phyloP scores from a whole-genome alignment of 192 early-diverging fungal genomes.

The Funneliformis mosseae region DNA sequence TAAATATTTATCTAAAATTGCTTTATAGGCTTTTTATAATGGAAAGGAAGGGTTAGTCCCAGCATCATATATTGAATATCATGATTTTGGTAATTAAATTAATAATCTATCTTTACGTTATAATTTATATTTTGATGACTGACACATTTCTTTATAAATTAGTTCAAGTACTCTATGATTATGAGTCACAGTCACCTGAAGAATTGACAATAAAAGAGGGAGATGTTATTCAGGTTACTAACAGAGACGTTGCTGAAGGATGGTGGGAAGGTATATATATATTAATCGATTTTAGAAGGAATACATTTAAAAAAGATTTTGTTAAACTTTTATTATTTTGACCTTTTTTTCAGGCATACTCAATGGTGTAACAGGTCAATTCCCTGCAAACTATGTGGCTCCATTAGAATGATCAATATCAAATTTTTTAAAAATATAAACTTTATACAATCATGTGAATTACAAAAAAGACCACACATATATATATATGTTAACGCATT shows the following conservation, averaged over 20 bases:
- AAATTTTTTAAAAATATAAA: constrained; percentile 4
- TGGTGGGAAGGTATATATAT: constrained; percentile 60
- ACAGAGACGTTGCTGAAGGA: constrained; percentile 51
- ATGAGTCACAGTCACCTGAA: constrained; percentile 51
- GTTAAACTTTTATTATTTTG: neutral
- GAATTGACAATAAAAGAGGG: constrained; percentile 54
- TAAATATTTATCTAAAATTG: neutral
- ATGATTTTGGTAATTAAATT: constrained; percentile 20
- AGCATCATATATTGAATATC: constrained; percentile 50
- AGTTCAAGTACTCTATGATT: constrained; percentile 58
- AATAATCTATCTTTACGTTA: neutral
- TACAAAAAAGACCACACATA: neutral
- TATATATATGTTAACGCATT: neutral
- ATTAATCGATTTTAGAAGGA: too few relatives aligned
- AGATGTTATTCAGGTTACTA: constrained; percentile 50
- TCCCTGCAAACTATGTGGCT: constrained; percentile 54
- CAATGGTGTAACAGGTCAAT: constrained; percentile 47
- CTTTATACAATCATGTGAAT: too few relatives aligned
- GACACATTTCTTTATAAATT: neutral
- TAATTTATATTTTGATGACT: too few relatives aligned
- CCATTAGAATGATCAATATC: constrained; percentile 29
- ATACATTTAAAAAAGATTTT: neutral
- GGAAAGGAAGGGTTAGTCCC: constrained; percentile 49
- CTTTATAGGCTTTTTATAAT: constrained; percentile 27
- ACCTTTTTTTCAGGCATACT: constrained; percentile 41